Conservation (phyloP, 1,284 basidiomycete species). For the Malassezia sp. region DNA sequence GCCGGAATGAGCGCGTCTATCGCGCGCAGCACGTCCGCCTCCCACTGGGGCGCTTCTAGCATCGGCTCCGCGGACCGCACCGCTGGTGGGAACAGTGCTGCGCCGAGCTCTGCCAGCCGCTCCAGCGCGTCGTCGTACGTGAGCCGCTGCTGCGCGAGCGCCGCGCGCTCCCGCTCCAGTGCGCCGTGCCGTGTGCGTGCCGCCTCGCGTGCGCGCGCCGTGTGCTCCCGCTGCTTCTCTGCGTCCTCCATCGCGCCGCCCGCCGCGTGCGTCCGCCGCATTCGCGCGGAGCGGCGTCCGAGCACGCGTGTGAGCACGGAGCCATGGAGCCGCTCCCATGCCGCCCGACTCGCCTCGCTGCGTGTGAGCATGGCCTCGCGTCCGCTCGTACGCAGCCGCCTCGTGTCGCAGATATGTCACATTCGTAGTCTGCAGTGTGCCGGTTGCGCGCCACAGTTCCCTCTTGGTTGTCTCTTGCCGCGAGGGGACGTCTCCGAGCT, state of each 20-base stretch:
- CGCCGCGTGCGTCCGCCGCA: neutral
- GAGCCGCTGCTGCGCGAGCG: constrained; percentile 17
- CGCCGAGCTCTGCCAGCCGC: neutral
- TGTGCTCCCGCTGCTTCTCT: neutral
- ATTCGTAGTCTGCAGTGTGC: constrained; percentile 21
- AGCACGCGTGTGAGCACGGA: neutral
- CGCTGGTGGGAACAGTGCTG: constrained; percentile 17
- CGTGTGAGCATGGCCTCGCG: neutral
- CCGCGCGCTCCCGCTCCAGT: constrained; percentile 15
- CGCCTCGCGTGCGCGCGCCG: constrained; percentile 1
- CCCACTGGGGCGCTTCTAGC: constrained; percentile 21
- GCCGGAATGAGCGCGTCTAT: constrained; percentile 18
- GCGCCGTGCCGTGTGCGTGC: constrained; percentile 9
- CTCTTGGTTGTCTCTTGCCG: constrained; percentile 16
- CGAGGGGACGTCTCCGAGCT: constrained; percentile 18
- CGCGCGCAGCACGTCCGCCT: constrained; percentile 21
- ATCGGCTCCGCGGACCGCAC: constrained; percentile 17
- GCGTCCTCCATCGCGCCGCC: neutral
- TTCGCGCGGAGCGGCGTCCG: neutral
- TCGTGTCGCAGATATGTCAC: constrained; percentile 17
- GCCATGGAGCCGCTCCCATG: neutral
- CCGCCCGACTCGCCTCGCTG: neutral
- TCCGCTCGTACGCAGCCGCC: constrained; percentile 5
- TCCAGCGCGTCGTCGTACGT: neutral
- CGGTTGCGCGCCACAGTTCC: constrained; percentile 17